Base-by-base conservation (phyloP, 2,329 filamentous ascomycete genomes). In the Helminthosporium solani region DNA sequence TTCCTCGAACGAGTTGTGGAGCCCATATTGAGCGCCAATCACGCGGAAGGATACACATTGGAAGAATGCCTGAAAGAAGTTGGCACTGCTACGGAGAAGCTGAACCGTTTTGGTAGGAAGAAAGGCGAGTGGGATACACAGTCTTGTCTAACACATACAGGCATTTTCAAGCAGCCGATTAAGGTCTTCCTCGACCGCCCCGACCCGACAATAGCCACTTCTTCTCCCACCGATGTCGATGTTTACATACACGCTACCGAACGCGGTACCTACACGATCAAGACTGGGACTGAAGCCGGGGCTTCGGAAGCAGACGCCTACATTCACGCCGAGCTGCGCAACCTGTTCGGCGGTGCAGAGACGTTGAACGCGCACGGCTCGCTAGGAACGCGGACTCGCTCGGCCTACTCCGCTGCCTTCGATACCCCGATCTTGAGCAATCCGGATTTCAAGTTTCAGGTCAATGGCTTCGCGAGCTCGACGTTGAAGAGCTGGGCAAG, bases 231-330 rank as follows among this genome's bases (percentile, higher is more conserved):
- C 44, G 90, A 95, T 66, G 73, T 97, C 57, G 87, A 92, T 55
- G 81, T 96, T 42, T 87, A 86, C 60, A 79, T 96, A 46, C 83
- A 83, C 42, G 87, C 88, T 18, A 79, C 80, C 50, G 92, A 99
- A 72, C 85, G 88, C 56, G 86, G 88, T 25, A 85, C 87, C 31
- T 83, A 97, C 63, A 84, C 90, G 48, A 81, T 97, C 62, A 95
- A 95, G 75, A 96, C 91, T 0, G 94, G 94, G 49, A 97, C 94
- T 7, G 92, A 97, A 66, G 80, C 96, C 36, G 94, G 94, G 52
- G 95, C 95, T 64, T 85, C 89, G 18, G 94, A 99, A 71, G 94
- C 92, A 28, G 95, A 91, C 7, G 92, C 91, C 3, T 97, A 95
- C 66, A 86, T 88, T 56, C 92, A 94, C 57, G 79, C 90, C 35